These are phyloP conservation scores for Lactifluus subvellereus DNA, from an alignment of 768 basidiomycete genomes.

Conservation along the genomic window DNA sequence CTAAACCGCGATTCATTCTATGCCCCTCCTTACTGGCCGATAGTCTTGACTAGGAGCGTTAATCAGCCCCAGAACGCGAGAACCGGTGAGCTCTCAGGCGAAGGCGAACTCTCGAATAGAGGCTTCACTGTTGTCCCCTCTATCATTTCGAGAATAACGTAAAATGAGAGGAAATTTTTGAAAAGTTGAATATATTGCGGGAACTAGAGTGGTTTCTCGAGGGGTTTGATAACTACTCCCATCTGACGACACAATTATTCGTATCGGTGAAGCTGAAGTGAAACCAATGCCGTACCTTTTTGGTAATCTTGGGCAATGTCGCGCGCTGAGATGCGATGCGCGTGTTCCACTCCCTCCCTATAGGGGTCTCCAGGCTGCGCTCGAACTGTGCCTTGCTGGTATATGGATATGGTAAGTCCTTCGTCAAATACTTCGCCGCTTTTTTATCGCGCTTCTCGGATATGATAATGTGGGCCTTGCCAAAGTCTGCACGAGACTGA, in stretches of 20 bases:
- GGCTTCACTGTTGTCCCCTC: neutral
- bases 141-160: neutral
- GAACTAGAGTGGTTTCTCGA: slow-evolving; percentile 47
- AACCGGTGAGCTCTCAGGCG: neutral
- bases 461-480: slow-evolving; percentile 86
- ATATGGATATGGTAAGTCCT: slow-evolving; percentile 92
- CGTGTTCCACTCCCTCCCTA: slow-evolving; percentile 94
- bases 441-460: slow-evolving; percentile 95
- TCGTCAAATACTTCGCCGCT: slow-evolving; percentile 80
- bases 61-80: too few species aligned
- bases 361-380: slow-evolving; percentile 68
- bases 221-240: slow-evolving; percentile 63
- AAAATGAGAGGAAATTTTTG: neutral
- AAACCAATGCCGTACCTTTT: slow-evolving; percentile 53
- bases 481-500: slow-evolving; percentile 72
- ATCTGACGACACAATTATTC: slow-evolving; percentile 38
- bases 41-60: neutral
- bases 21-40: neutral
- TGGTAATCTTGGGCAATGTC: slow-evolving; percentile 79
- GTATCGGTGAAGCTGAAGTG: neutral
- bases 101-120: neutral
- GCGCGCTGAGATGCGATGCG: slow-evolving; percentile 75
- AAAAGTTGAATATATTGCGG: neutral
- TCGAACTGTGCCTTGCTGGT: slow-evolving; percentile 93
- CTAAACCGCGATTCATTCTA: neutral